Evolutionary conservation across 2,329 filamentous ascomycete species (phyloP).

Genomic region (Grosmannia huntii): DNA sequence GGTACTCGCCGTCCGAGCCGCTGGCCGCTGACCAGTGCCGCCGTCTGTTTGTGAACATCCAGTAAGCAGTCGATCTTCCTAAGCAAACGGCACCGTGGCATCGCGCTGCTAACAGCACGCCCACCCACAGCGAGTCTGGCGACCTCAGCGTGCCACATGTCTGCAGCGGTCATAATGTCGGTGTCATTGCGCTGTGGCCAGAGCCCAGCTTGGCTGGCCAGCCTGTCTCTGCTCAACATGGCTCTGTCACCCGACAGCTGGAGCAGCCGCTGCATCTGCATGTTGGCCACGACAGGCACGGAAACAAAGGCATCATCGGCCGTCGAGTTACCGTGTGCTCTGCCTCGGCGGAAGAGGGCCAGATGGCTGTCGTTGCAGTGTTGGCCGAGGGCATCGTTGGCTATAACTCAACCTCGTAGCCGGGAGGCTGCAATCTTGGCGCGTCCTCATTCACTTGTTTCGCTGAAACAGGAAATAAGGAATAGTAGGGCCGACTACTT

Average conservation of each 20-base stretch:
- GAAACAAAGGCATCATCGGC: conserved; percentile 11
- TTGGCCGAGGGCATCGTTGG: conserved; percentile 12
- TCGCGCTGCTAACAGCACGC: background rate
- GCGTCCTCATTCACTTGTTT: background rate
- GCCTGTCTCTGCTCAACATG: background rate
- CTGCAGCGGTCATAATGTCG: background rate
- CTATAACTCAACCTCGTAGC: conserved; percentile 8
- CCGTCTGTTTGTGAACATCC: conserved; percentile 5
- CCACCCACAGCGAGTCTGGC: conserved; percentile 5
- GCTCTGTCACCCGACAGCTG: conserved; percentile 3
- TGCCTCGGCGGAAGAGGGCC: background rate
- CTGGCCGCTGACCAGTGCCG: background rate
- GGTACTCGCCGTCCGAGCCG: conserved; percentile 3
- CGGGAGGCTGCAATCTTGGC: background rate
- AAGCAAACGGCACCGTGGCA: background rate
- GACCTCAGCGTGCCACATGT: conserved; percentile 1
- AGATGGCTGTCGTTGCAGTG: background rate
- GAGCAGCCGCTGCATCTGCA: conserved; percentile 9
- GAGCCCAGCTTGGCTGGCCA: background rate
- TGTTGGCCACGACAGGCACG: conserved; percentile 10
- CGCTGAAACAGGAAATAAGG: background rate
- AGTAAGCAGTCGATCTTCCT: background rate
- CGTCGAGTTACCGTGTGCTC: conserved; percentile 7
- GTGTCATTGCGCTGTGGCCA: background rate
- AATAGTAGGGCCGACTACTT: background rate